These are phyloP conservation scores for barrel medic (Medicago truncatula) DNA, from an alignment of 306 rosid genomes.

Conservation along the genomic window DNA sequence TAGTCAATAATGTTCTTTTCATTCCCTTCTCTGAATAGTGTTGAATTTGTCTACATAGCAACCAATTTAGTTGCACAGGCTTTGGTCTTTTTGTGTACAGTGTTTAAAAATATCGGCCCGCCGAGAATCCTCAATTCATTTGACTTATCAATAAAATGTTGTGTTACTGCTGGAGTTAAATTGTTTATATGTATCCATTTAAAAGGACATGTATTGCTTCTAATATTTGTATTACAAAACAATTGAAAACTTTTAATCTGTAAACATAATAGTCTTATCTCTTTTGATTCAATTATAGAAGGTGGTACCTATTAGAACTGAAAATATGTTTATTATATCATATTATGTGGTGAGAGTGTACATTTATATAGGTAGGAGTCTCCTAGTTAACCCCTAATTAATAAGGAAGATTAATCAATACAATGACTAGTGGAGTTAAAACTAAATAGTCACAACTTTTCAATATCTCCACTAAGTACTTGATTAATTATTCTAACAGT, in stretches of 20 bases:
- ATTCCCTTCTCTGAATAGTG: background rate
- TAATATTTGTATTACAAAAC: background rate
- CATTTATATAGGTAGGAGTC: too few relatives aligned
- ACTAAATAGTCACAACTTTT: too few relatives aligned
- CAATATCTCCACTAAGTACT: too few relatives aligned
- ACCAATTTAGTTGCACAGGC: conserved; percentile 49
- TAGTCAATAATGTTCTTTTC: conserved; percentile 38
- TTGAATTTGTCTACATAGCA: conserved; percentile 42
- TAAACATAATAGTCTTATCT: background rate
- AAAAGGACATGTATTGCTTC: background rate
- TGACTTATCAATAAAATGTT: conserved; percentile 2
- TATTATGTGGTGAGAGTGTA: too few relatives aligned
- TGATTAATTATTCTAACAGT: too few relatives aligned
- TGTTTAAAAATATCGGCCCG: conserved; percentile 15
- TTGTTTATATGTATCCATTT: background rate
- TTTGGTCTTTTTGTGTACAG: conserved; percentile 40
- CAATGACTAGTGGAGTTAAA: too few relatives aligned
- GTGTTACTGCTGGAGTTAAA: background rate
- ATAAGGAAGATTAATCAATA: too few relatives aligned
- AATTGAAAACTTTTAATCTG: background rate
- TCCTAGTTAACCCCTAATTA: too few relatives aligned
- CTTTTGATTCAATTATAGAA: background rate
- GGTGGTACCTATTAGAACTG: too few relatives aligned
- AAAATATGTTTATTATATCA: too few relatives aligned
- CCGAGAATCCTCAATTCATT: background rate